Evolutionary conservation across 257 asterid genomes (phyloP), one percentile per base, ranked within the genome.

Genomic region (Nicotiana knightiana): DNA sequence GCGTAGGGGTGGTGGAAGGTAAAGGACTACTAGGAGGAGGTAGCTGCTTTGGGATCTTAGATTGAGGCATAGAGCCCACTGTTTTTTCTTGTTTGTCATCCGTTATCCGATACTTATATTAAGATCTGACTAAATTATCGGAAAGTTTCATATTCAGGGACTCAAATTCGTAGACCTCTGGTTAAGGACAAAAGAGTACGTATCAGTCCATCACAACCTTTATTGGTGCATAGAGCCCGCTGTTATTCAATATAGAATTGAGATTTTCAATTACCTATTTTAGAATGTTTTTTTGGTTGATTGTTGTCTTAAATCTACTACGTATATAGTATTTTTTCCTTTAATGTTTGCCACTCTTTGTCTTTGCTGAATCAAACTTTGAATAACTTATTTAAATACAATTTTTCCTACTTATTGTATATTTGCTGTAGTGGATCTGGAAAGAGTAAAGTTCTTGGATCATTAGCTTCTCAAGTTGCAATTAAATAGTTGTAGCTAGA

Each of bases 1-100:
- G 0, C 11, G 1, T 43, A 43, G 48, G 11, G 48, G 48, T 0
- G 10, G 67, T 62, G 17, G 67, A 21, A 9, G 35, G 35, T 62
- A 24, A 12, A 37, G 43, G 10, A 6, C 4, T n/a, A 68, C 11
- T 37, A 21, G 24, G 24, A 70, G 57, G 33, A 37, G 58, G 59
- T 43, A 21, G 78, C 12, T 71, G 59, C 43, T 48, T 73, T 4
- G 79, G 79, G 79, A 73, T 48, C 79, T 73, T 73, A 61, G 39
- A 73, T 12, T 43, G 48, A 43, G 48, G 48, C 10, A 73, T 73
- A 48, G 43, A 73, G 43, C 37, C 13, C 61, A 46, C 61, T 48
- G 24, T 21, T 21, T 21, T 21, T 21, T 21, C 24, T 21, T 21
- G 24, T 21, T 21, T 21, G 0, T 21, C 24, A 0, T 21, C 24